A percentile compares a stretch with the other conserved stretches of the same genome.
phyloP scores from a whole-genome alignment of 768 basidiomycete genomes.

The Pseudohyphozyma bogoriensis region DNA sequence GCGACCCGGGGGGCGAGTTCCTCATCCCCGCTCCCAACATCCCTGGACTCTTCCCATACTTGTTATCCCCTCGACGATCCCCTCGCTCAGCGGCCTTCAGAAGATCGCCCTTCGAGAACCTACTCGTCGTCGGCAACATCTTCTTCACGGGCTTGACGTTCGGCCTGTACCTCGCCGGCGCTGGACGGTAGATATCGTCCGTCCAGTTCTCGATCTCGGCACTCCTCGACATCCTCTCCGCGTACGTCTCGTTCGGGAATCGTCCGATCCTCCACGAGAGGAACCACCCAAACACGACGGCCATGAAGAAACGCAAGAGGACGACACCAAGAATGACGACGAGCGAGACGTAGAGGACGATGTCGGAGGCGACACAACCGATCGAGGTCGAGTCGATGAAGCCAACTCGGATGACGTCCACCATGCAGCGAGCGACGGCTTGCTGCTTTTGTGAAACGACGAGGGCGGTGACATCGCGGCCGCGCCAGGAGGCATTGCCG shows the following conservation, averaged over 20 bases:
- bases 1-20: constrained; percentile 60
- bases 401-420: constrained; percentile 76
- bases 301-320: constrained; percentile 87
- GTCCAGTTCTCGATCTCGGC: constrained; percentile 94
- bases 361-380: constrained; percentile 88
- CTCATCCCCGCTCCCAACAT: constrained; percentile 33
- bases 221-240: constrained; percentile 78
- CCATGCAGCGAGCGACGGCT: constrained; percentile 64
- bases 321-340: constrained; percentile 97
- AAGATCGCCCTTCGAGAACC: constrained; percentile 56
- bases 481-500: constrained; percentile 61
- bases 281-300: constrained; percentile 96
- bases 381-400: constrained; percentile 90
- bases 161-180: constrained; percentile 80
- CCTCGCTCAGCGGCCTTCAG: constrained; percentile 41
- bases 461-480: constrained; percentile 78
- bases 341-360: constrained; percentile 89
- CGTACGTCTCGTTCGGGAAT: constrained; percentile 84
- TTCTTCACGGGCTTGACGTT: constrained; percentile 48
- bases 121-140: constrained; percentile 45
- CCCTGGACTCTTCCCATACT: constrained; percentile 32
- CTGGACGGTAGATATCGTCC: constrained; percentile 85
- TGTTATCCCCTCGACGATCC: background rate
- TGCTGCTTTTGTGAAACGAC: constrained; percentile 63
- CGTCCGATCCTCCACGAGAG: constrained; percentile 90